Base-by-base conservation (phyloP, 1,139 yeast genomes). In the Candida tunisiensis region DNA sequence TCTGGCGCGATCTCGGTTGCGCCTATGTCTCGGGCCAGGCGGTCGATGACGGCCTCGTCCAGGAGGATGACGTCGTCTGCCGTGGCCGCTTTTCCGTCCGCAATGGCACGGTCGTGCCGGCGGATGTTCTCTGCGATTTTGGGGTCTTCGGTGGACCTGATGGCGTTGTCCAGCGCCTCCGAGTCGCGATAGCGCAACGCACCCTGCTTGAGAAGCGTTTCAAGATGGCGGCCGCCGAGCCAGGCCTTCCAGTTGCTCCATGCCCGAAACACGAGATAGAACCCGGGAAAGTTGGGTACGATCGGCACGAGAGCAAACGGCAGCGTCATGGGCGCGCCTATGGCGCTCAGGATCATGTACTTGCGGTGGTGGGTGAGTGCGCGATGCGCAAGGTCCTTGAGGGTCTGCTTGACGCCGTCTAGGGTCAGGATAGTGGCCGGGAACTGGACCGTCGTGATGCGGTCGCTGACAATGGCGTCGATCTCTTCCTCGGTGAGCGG, bases 261-360 rank as follows among this genome's bases (percentile, higher is more conserved):
- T 12, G 78, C 62, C 37, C 98, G 62, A 49, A 77, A 88, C 5
- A 78, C 60, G 25, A 85, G 51, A 45, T 83, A 88, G 41, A 88
- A 75, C 0, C 95, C 95, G 0, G 98, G 98, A n/a, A 88, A 67
- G 40, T 88, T 88, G 12, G 98, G 98, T 2, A 85, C 49, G n/a
- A 85, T 61, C 0, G 98, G 98, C 0, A 88, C 45, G 25, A 83
- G 44, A 0, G 82, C 83, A 29, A 83, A 51, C 1, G 98, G 98
- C 6, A 82, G 44, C 0, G 92, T 70, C 25, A 85, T 38, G 1
- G 96, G 96, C 3, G 88, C 53, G 2, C 74, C 73, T 17, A 74
- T 38, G 0, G 68, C 63, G 39, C 80, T 71, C 23, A 57, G 39
- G 11, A 60, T 25, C 38, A 65, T 49, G 33, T 55, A 56, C 33